Conservation (phyloP, 2,329 filamentous ascomycete genomes). For the Cadophora luteo-olivacea region DNA sequence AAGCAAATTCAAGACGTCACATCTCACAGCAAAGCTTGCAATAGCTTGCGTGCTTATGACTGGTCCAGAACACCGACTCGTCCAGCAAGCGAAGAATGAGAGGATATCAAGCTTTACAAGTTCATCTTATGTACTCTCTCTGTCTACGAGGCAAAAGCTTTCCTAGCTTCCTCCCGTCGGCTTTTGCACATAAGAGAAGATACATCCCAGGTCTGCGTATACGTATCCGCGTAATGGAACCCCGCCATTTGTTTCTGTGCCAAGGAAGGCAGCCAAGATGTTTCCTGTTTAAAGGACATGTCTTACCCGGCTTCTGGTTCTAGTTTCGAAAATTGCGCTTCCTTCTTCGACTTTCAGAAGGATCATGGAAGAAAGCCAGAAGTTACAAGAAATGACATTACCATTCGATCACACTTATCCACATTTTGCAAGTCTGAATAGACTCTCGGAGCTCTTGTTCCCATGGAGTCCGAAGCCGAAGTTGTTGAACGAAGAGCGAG, state of each 20-base stretch:
- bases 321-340: neutral
- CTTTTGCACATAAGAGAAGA: too few species aligned
- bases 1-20: constrained; percentile 13
- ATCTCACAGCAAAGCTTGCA: constrained; percentile 5
- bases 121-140: neutral
- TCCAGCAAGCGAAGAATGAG: neutral
- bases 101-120: constrained; percentile 3
- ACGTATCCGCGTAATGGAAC: constrained; percentile 4
- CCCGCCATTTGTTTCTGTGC: constrained; percentile 14
- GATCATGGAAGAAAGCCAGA: neutral
- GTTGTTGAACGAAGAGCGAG: neutral
- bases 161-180: neutral
- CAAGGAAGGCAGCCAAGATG: constrained; percentile 12
- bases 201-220: neutral
- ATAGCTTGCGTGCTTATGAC: neutral
- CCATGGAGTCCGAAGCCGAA: neutral
- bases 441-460: neutral
- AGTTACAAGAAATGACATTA: neutral
- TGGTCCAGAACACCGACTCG: neutral
- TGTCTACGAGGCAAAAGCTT: neutral
- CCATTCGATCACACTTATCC: neutral
- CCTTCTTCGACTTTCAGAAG: neutral
- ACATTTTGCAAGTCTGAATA: neutral
- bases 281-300: neutral
- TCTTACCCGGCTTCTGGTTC: neutral